These are phyloP conservation scores for Talaromyces verruculosus DNA, from an alignment of 2,329 filamentous ascomycete genomes.

Conservation along the genomic window DNA sequence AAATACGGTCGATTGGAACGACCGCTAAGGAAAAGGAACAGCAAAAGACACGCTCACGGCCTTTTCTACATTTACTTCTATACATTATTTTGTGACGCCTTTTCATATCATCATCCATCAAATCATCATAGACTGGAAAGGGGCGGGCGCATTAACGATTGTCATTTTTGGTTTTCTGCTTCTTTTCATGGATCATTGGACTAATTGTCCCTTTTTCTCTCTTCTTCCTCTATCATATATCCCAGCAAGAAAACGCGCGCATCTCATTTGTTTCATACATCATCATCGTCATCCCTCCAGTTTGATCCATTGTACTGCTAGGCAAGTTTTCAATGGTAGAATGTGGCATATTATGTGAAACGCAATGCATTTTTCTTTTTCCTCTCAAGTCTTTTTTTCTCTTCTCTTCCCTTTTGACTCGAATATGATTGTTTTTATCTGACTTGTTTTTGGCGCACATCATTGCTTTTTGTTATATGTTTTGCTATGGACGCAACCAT, in stretches of 20 bases:
- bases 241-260: constrained; percentile 11
- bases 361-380: neutral
- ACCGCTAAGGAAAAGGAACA: neutral
- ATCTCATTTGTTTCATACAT: neutral
- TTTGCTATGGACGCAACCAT: neutral
- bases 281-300: neutral
- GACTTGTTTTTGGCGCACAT: neutral
- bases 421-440: neutral
- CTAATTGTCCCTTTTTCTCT: neutral
- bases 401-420: neutral
- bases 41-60: neutral
- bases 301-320: neutral
- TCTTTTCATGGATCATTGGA: neutral
- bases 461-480: neutral
- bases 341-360: neutral
- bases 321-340: neutral
- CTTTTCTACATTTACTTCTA: neutral
- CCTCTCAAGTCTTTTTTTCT: neutral
- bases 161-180: neutral
- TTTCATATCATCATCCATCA: constrained; percentile 16
- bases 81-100: constrained; percentile 10
- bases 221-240: neutral
- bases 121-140: constrained; percentile 16
- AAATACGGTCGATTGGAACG: neutral
- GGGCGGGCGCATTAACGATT: constrained; percentile 9